These are phyloP conservation scores for Firmiana major DNA, from an alignment of 345 rosid genomes.

Conservation along the genomic window DNA sequence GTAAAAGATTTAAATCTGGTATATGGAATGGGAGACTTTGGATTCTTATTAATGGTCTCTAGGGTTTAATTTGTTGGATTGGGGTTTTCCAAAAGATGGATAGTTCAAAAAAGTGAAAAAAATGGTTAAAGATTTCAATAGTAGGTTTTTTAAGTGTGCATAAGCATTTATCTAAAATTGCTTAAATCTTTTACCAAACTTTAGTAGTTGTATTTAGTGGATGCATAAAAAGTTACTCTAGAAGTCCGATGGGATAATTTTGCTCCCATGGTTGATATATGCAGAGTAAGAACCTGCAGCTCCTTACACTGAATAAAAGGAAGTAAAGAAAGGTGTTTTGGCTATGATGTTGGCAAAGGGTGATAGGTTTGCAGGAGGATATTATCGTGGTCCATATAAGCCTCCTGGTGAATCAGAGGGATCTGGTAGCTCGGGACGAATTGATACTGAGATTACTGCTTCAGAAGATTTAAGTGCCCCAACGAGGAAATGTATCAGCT, in stretches of 20 bases:
- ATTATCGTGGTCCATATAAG: constrained; percentile 39
- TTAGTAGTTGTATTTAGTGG: background rate
- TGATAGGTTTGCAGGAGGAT: constrained; percentile 52
- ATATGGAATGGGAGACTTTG: background rate
- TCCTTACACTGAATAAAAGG: constrained; percentile 1
- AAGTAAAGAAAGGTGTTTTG: constrained; percentile 16
- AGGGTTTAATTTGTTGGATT: background rate
- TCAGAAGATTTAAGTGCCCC: constrained; percentile 66
- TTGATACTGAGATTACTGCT: constrained; percentile 62
- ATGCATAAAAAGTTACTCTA: background rate
- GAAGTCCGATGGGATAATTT: constrained; percentile 20
- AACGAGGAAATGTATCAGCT: constrained; percentile 47
- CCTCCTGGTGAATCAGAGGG: constrained; percentile 78
- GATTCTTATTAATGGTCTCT: background rate
- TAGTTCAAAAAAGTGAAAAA: background rate
- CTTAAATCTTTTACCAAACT: background rate
- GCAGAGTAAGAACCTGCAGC: constrained; percentile 28
- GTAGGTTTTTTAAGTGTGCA: background rate
- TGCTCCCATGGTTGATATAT: constrained; percentile 22
- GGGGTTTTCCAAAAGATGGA: background rate
- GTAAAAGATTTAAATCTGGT: background rate
- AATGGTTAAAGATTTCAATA: background rate
- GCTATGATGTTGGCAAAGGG: constrained; percentile 50
- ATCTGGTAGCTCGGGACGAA: constrained; percentile 72
- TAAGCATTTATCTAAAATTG: background rate